phyloP scores from a whole-genome alignment of 352 stramenopile species.

The Globisporangium viniferum region DNA sequence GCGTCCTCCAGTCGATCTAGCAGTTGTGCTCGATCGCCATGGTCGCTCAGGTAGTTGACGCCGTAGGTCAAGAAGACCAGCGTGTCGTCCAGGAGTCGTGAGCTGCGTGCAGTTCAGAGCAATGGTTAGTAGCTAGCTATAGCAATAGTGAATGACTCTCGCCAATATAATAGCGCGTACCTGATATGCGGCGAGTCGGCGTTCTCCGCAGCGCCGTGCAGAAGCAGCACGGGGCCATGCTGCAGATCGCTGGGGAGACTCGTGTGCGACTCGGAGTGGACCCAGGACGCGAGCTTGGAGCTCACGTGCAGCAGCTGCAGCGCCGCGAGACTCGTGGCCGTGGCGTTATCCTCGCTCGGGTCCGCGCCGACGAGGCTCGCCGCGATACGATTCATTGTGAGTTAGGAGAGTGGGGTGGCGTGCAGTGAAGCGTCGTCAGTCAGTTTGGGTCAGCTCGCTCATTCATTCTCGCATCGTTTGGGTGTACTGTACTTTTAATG shows the following conservation, averaged over 20 bases:
- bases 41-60: constrained; percentile 28
- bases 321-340: neutral
- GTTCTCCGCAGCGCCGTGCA: constrained; percentile 22
- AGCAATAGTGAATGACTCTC: neutral
- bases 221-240: constrained; percentile 29
- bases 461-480: too few relatives aligned
- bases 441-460: too few relatives aligned
- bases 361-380: neutral
- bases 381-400: constrained; percentile 6
- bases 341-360: neutral
- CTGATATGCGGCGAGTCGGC: constrained; percentile 39
- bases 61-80: constrained; percentile 51
- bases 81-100: constrained; percentile 36
- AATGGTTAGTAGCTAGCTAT: neutral
- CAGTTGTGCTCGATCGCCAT: constrained; percentile 14
- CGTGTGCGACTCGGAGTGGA: constrained; percentile 21
- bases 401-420: too few relatives aligned
- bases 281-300: constrained; percentile 22
- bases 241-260: constrained; percentile 26
- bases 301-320: constrained; percentile 27
- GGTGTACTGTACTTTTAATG: too few relatives aligned
- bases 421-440: neutral
- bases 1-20: constrained; percentile 15
- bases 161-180: constrained; percentile 12
- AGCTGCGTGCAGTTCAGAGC: constrained; percentile 11